Evolutionary conservation across 1,284 basidiomycete genomes (phyloP).

Genomic region (Cutaneotrichosporon arboriforme): DNA sequence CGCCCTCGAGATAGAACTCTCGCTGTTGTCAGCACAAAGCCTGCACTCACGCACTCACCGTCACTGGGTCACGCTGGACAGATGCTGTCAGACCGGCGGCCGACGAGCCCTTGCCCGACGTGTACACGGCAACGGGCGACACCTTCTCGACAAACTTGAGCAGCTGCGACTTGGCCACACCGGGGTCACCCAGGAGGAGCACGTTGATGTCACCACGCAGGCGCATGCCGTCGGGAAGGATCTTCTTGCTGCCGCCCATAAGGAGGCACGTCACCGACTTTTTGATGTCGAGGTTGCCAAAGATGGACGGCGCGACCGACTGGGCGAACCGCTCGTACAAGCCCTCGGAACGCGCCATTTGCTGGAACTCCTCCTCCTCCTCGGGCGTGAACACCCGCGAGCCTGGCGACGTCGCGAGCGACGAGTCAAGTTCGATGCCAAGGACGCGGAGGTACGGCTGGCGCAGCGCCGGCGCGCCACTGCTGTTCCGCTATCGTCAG

Average conservation of each 20-base stretch:
- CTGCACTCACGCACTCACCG: slow-evolving; percentile 54
- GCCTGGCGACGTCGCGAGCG: slow-evolving; percentile 57
- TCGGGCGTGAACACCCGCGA: slow-evolving; percentile 77
- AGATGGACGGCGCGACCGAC: slow-evolving; percentile 96
- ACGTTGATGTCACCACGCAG: slow-evolving; percentile 98
- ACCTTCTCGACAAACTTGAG: slow-evolving; percentile 99
- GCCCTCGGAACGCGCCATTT: slow-evolving; percentile 79
- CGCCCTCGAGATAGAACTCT: slow-evolving; percentile 98
- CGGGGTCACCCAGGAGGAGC: slow-evolving; percentile 89
- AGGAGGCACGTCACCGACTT: slow-evolving; percentile 92
- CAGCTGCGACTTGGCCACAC: slow-evolving; percentile 95
- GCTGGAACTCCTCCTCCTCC: slow-evolving; percentile 90
- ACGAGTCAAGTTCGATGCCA: slow-evolving; percentile 79
- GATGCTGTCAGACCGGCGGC: slow-evolving; percentile 97
- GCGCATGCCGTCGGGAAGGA: slow-evolving; percentile 95
- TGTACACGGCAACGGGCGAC: slow-evolving; percentile 95
- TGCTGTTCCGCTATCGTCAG: slow-evolving; percentile 57
- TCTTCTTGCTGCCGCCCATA: slow-evolving; percentile 97
- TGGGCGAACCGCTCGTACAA: slow-evolving; percentile 92
- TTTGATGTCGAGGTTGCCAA: slow-evolving; percentile 95
- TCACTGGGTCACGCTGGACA: slow-evolving; percentile 87
- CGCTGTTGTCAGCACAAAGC: slow-evolving; percentile 58
- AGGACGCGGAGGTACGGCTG: slow-evolving; percentile 92
- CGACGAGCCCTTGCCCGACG: slow-evolving; percentile 94
- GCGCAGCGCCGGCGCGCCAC: slow-evolving; percentile 74